A percentile compares a stretch with the other conserved stretches of the same genome.
phyloP scores from a whole-genome alignment of 148 eudicot species.

The Vaccinium vitisidaea region DNA sequence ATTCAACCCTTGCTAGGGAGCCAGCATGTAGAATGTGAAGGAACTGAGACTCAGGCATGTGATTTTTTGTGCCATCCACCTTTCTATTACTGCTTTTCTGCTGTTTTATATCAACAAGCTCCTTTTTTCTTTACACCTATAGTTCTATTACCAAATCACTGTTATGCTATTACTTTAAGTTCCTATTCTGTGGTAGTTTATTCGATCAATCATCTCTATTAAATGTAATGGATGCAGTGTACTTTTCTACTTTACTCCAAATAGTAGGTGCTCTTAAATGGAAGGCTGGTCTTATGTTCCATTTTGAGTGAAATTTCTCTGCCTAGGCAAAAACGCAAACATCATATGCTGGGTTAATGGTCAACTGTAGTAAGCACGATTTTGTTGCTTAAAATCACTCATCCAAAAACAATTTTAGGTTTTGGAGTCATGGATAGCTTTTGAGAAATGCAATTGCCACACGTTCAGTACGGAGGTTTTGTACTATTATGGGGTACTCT shows the following conservation, averaged over 20 bases:
- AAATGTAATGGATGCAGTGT: not conserved
- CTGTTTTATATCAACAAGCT: not conserved
- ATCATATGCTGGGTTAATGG: not conserved
- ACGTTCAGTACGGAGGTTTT: not conserved
- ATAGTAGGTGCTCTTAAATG: not conserved
- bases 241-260: not conserved
- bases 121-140: not conserved
- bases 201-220: not conserved
- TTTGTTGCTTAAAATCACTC: not conserved
- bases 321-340: not conserved
- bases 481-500: not conserved
- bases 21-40: constrained; percentile 42
- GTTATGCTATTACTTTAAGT: not conserved
- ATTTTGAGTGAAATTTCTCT: not conserved
- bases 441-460: not conserved
- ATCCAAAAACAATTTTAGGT: not conserved
- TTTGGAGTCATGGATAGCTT: not conserved
- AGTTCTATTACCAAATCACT: not conserved
- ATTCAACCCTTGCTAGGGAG: constrained; percentile 52
- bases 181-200: not conserved
- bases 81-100: not conserved
- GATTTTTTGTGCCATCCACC: not conserved
- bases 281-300: not conserved
- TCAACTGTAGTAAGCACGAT: not conserved
- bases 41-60: constrained; percentile 49